Evolutionary conservation across 2,329 filamentous ascomycete species (phyloP).

Genomic region (Venturia oleaginea): DNA sequence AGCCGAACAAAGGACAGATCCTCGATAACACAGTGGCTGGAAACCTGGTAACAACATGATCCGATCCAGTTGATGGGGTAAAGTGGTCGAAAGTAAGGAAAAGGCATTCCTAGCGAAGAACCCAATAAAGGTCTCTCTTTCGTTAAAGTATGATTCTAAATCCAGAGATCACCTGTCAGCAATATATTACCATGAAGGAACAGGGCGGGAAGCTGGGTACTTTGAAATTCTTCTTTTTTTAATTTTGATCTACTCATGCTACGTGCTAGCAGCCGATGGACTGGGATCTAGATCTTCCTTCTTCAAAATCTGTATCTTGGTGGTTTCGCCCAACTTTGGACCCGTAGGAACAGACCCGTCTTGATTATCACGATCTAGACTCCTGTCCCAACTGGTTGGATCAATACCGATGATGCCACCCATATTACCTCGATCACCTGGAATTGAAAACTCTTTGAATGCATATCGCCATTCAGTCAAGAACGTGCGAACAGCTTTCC

Average conservation of each 20-base stretch:
- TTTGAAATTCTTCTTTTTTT: slow-evolving; percentile 1
- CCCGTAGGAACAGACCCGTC: slow-evolving; percentile 28
- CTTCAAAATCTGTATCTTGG: slow-evolving; percentile 28
- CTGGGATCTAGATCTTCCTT: slow-evolving; percentile 19
- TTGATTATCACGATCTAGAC: slow-evolving; percentile 25
- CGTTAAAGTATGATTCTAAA: too few relatives aligned
- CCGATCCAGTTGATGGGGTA: too few relatives aligned
- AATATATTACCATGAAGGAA: background rate
- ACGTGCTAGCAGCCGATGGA: background rate
- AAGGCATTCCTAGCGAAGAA: too few relatives aligned
- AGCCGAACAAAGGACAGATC: too few relatives aligned
- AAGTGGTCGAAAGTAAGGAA: too few relatives aligned
- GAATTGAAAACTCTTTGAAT: slow-evolving; percentile 92
- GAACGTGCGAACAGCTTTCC: slow-evolving; percentile 83
- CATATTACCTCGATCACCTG: slow-evolving; percentile 81
- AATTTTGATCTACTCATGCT: slow-evolving; percentile 5
- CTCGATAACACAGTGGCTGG: too few relatives aligned
- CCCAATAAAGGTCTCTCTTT: too few relatives aligned
- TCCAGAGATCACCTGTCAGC: background rate
- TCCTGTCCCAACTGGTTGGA: slow-evolving; percentile 49
- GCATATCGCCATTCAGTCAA: slow-evolving; percentile 93
- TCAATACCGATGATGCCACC: slow-evolving; percentile 58
- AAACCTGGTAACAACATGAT: too few relatives aligned
- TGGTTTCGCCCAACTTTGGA: slow-evolving; percentile 19
- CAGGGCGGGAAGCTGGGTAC: background rate